phyloP scores from a whole-genome alignment of 2,329 filamentous ascomycete genomes.

The Penicillium fuscoglaucum region DNA sequence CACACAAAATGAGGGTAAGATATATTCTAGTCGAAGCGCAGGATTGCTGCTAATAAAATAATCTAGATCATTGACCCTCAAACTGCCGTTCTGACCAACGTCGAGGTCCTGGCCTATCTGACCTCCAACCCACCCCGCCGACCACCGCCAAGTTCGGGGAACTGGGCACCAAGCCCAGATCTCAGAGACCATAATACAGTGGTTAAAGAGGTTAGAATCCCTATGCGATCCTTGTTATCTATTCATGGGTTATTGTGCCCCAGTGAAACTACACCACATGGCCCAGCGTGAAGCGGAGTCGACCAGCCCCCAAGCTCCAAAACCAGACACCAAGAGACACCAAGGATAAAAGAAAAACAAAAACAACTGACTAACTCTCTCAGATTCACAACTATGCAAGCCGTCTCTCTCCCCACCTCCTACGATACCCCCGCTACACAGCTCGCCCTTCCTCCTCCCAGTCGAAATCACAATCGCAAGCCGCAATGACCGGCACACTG shows the following conservation, averaged over 20 bases:
- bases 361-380: background rate
- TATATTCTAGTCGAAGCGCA: background rate
- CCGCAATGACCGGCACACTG: constrained; percentile 25
- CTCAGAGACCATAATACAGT: constrained; percentile 49
- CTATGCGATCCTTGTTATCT: fast-evolving
- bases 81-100: constrained; percentile 46
- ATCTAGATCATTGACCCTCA: constrained; percentile 47
- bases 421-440: constrained; percentile 39
- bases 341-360: background rate
- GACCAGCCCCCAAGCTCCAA: background rate
- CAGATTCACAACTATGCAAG: constrained; percentile 46
- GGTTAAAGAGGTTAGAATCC: constrained; percentile 44
- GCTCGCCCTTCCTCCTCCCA: constrained; percentile 23
- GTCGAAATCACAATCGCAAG: constrained; percentile 22
- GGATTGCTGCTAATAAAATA: background rate
- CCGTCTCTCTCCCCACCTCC: constrained; percentile 43
- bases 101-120: constrained; percentile 47
- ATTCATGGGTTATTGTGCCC: no score
- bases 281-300: background rate
- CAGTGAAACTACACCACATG: no score
- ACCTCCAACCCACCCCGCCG: constrained; percentile 44
- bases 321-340: background rate
- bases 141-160: constrained; percentile 38
- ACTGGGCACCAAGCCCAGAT: constrained; percentile 45
- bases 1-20: constrained; percentile 30